A percentile compares a stretch with the other conserved stretches of the same genome.
These are phyloP conservation scores for Puccinia novopanici DNA, from an alignment of 1,284 basidiomycete species.

Conservation along the genomic window DNA sequence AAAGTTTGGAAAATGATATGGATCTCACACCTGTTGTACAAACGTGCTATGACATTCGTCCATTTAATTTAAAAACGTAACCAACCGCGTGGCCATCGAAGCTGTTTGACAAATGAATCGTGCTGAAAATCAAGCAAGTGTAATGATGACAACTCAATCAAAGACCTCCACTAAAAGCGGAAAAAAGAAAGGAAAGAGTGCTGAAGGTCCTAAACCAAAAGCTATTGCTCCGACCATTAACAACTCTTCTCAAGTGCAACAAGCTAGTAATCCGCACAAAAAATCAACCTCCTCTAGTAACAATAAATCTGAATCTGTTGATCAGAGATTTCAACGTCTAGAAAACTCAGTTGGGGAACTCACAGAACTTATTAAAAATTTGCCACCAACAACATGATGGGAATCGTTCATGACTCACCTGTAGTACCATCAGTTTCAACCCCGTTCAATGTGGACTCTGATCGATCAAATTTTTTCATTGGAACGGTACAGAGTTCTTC, in stretches of 20 bases:
- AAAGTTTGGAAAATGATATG: background rate
- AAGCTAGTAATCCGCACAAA: no score
- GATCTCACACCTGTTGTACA: background rate
- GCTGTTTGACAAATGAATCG: background rate
- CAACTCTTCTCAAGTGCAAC: no score
- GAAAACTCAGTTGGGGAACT: background rate
- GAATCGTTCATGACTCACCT: background rate
- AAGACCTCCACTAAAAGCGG: background rate
- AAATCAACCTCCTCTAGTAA: background rate
- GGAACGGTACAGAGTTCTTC: background rate
- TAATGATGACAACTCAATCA: background rate
- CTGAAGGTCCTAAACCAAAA: background rate
- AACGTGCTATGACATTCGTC: slow-evolving; percentile 1
- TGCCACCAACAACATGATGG: background rate
- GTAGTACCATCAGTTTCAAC: background rate
- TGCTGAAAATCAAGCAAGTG: background rate
- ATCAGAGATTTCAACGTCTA: background rate
- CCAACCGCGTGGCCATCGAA: background rate
- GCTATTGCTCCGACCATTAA: slow-evolving; percentile 3
- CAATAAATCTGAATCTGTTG: background rate
- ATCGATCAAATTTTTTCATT: background rate
- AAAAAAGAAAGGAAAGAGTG: background rate
- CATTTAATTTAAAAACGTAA: slow-evolving; percentile 8
- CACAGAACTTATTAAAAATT: slow-evolving; percentile 1
- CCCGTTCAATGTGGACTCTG: background rate